Conservation (phyloP, 768 basidiomycete genomes). For the Lepiota venenata region DNA sequence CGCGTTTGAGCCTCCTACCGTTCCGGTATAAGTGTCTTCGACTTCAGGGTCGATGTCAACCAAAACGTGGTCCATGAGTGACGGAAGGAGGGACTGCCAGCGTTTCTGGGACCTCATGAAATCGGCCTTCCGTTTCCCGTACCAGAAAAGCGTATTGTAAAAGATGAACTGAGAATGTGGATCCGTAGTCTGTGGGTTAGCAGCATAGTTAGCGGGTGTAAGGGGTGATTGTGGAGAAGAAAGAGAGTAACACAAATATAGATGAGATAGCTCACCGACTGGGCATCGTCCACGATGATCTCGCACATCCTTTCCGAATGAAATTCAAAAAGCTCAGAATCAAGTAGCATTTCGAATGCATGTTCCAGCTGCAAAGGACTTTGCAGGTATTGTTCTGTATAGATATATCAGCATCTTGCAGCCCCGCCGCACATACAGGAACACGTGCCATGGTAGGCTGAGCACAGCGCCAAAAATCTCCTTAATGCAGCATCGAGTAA, state of each 20-base stretch:
- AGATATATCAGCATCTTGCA: constrained; percentile 12
- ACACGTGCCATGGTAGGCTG: constrained; percentile 80
- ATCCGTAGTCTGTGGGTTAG: constrained; percentile 62
- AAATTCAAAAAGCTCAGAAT: constrained; percentile 85
- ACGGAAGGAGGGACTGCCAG: constrained; percentile 79
- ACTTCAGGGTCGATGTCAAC: constrained; percentile 79
- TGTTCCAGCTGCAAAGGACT: constrained; percentile 82
- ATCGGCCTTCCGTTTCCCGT: constrained; percentile 64
- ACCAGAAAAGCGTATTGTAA: constrained; percentile 71
- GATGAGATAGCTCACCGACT: constrained; percentile 44
- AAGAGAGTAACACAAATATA: constrained; percentile 4
- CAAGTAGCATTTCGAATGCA: constrained; percentile 71
- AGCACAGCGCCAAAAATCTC: constrained; percentile 75
- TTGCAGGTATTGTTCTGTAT: constrained; percentile 76
- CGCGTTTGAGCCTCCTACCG: constrained; percentile 31
- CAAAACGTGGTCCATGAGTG: constrained; percentile 81
- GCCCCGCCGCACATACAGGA: background rate
- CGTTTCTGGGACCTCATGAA: constrained; percentile 79
- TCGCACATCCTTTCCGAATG: constrained; percentile 93
- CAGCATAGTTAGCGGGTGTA: constrained; percentile 7
- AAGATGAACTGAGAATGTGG: constrained; percentile 81
- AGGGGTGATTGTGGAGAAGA: constrained; percentile 10
- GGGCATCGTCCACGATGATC: constrained; percentile 65
- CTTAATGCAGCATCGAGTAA: constrained; percentile 76
- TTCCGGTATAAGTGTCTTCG: constrained; percentile 56